phyloP scores from a whole-genome alignment of 2,329 filamentous ascomycete genomes.

The Neurospora crassa region DNA sequence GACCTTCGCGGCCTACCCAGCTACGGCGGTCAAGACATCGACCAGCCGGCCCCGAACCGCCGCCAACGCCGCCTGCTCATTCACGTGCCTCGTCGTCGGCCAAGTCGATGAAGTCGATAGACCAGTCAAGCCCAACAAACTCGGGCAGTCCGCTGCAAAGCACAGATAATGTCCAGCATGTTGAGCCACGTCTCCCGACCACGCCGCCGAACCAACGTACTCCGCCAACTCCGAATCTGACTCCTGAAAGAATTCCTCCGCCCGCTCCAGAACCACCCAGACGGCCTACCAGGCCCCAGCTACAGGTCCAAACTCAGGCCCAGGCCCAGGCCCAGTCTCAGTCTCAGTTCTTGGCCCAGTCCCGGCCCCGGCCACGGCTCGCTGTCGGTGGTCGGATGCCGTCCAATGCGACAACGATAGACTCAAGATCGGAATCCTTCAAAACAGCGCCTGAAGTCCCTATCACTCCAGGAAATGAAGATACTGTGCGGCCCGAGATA shows the following conservation, averaged over 20 bases:
- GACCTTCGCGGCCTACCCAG: conserved; percentile 9
- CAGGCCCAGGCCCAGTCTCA: background rate
- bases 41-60: conserved; percentile 26
- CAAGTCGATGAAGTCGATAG: conserved; percentile 33
- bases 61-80: conserved; percentile 54
- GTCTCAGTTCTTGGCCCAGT: background rate
- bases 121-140: conserved; percentile 32
- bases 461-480: conserved; percentile 55
- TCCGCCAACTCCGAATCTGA: conserved; percentile 67
- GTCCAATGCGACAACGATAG: conserved; percentile 42
- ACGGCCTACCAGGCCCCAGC: conserved; percentile 36
- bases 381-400: conserved; percentile 33
- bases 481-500: conserved; percentile 32
- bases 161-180: conserved; percentile 26
- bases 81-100: conserved; percentile 47
- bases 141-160: conserved; percentile 29
- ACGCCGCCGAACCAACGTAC: conserved; percentile 58
- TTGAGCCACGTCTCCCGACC: conserved; percentile 29
- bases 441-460: conserved; percentile 59
- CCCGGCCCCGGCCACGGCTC: background rate
- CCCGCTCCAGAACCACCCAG: conserved; percentile 31
- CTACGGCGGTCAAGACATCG: conserved; percentile 1
- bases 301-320: conserved; percentile 21
- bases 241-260: conserved; percentile 39
- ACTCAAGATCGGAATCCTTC: conserved; percentile 61